phyloP scores from a whole-genome alignment of 2,329 filamentous ascomycete genomes.

The Alternaria brassicicola region DNA sequence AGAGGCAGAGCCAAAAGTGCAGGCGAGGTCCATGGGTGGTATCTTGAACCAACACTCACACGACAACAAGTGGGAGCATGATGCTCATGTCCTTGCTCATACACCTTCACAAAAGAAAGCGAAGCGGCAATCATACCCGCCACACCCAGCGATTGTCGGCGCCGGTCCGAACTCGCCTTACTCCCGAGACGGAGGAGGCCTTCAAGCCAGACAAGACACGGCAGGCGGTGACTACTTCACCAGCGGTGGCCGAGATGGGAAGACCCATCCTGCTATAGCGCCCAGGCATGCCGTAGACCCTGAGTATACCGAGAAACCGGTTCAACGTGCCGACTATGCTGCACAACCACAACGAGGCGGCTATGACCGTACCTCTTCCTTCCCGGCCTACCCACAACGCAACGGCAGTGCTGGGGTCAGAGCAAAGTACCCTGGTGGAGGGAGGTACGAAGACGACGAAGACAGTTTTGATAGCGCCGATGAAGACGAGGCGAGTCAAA shows the following conservation, averaged over 20 bases:
- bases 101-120: conserved; percentile 26
- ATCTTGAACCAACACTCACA: conserved; percentile 42
- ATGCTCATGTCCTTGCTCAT: conserved; percentile 39
- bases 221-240: conserved; percentile 39
- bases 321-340: conserved; percentile 24
- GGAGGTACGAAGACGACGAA: conserved; percentile 40
- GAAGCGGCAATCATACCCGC: conserved; percentile 44
- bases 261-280: conserved; percentile 13
- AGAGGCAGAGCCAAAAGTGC: conserved; percentile 27
- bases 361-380: conserved; percentile 30
- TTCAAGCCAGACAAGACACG: conserved; percentile 39
- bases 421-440: conserved; percentile 37
- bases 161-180: conserved; percentile 44
- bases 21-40: conserved; percentile 41
- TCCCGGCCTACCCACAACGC: conserved; percentile 27
- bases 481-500: conserved; percentile 31
- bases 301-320: conserved; percentile 18
- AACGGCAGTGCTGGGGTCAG: conserved; percentile 38
- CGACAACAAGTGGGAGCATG: conserved; percentile 34
- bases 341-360: conserved; percentile 27
- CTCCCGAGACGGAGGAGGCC: conserved; percentile 31
- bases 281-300: conserved; percentile 11
- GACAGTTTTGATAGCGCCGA: conserved; percentile 35
- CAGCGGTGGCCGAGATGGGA: conserved; percentile 28
- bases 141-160: conserved; percentile 47